A percentile compares a stretch with the other conserved stretches of the same genome.
Conservation (phyloP, 2,329 filamentous ascomycete genomes). For the Neodidymelliopsis sp. region DNA sequence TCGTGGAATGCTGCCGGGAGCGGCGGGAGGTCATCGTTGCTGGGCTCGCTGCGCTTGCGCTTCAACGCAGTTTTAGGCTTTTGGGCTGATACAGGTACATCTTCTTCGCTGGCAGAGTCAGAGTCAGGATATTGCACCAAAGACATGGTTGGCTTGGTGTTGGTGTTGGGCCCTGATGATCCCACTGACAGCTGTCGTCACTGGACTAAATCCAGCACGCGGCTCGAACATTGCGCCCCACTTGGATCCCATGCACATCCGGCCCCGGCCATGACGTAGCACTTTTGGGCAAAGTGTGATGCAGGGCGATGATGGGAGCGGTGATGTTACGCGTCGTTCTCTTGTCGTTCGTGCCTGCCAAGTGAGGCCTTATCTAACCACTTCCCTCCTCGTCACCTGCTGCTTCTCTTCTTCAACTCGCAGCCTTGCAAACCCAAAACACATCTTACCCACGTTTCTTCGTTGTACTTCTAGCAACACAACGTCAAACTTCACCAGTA, state of each 20-base stretch:
- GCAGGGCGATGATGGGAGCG: slow-evolving; percentile 29
- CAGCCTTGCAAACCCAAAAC: slow-evolving; percentile 6
- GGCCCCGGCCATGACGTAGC: slow-evolving; percentile 36
- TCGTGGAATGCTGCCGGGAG: slow-evolving; percentile 84
- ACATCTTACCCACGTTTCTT: slow-evolving; percentile 17
- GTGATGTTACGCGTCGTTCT: slow-evolving; percentile 42
- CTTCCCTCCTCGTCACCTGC: slow-evolving; percentile 24
- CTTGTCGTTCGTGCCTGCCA: slow-evolving; percentile 42
- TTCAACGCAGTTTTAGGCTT: slow-evolving; percentile 29
- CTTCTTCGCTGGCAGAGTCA: slow-evolving; percentile 57
- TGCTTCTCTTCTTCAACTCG: slow-evolving; percentile 10
- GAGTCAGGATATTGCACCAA: slow-evolving; percentile 60
- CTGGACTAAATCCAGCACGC: slow-evolving; percentile 21
- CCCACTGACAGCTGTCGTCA: slow-evolving; percentile 29
- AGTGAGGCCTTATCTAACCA: slow-evolving; percentile 33
- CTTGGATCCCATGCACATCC: slow-evolving; percentile 29
- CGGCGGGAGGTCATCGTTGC: slow-evolving; percentile 65
- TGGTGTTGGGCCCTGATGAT: slow-evolving; percentile 22
- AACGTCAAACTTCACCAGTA: slow-evolving; percentile 2
- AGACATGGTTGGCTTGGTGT: slow-evolving; percentile 36
- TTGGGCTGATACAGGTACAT: slow-evolving; percentile 22
- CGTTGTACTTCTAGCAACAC: not conserved
- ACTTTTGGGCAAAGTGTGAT: slow-evolving; percentile 21
- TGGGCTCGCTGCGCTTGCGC: slow-evolving; percentile 40
- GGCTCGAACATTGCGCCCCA: slow-evolving; percentile 20